These are phyloP conservation scores for Apiospora phragmitis DNA, from an alignment of 2,329 filamentous ascomycete genomes.

Conservation along the genomic window DNA sequence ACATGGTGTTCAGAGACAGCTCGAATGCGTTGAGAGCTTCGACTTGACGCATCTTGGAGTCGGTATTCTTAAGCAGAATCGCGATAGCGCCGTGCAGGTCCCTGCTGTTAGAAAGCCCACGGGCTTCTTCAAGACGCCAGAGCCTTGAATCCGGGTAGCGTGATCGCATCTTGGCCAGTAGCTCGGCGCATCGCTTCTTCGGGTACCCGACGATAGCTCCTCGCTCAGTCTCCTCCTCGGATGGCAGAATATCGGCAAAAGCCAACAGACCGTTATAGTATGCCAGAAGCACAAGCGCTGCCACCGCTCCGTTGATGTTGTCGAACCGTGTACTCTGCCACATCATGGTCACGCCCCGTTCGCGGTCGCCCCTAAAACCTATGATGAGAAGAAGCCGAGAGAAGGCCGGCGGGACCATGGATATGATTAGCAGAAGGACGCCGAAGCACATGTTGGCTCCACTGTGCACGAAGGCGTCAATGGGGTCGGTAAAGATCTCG, in stretches of 20 bases:
- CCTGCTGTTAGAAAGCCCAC: slow-evolving; percentile 68
- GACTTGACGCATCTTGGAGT: slow-evolving; percentile 83
- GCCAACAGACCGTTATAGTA: slow-evolving; percentile 89
- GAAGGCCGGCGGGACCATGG: slow-evolving; percentile 89
- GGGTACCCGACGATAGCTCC: slow-evolving; percentile 71
- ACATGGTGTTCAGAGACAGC: slow-evolving; percentile 75
- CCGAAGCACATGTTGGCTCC: slow-evolving; percentile 90
- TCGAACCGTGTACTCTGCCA: slow-evolving; percentile 86
- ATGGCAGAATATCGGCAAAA: slow-evolving; percentile 83
- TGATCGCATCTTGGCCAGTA: slow-evolving; percentile 72
- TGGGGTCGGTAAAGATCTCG: slow-evolving; percentile 68
- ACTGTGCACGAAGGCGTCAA: slow-evolving; percentile 87
- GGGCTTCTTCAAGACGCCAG: slow-evolving; percentile 86
- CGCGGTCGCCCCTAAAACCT: slow-evolving; percentile 86
- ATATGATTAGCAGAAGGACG: slow-evolving; percentile 81
- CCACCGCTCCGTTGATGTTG: slow-evolving; percentile 91
- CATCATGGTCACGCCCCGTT: slow-evolving; percentile 78
- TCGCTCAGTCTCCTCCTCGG: slow-evolving; percentile 53
- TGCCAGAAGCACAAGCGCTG: slow-evolving; percentile 75
- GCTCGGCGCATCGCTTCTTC: slow-evolving; percentile 59
- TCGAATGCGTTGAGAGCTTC: slow-evolving; percentile 86
- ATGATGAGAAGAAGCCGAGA: slow-evolving; percentile 83
- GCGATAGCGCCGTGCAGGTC: slow-evolving; percentile 67
- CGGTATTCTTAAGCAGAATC: slow-evolving; percentile 58
- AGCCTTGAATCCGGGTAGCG: slow-evolving; percentile 81